Conservation (phyloP, 139 green algal genomes). For the Closterium sp. region DNA sequence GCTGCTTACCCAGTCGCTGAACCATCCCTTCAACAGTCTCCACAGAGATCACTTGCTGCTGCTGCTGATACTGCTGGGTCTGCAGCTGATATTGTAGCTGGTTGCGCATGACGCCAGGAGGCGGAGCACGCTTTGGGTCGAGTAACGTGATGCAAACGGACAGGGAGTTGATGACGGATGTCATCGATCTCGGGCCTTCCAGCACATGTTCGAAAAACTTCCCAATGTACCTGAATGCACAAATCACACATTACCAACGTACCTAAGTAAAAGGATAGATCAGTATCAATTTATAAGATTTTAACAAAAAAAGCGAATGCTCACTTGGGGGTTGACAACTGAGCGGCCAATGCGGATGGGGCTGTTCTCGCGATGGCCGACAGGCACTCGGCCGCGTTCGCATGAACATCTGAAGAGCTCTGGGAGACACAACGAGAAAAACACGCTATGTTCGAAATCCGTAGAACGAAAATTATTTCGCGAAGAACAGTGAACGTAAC, state of each 20-base stretch:
- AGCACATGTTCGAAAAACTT: slow-evolving; percentile 45
- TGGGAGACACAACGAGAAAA: neutral
- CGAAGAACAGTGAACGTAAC: neutral
- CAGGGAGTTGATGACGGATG: slow-evolving; percentile 44
- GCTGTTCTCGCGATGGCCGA: slow-evolving; percentile 51
- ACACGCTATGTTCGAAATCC: neutral
- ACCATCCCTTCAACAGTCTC: slow-evolving; percentile 54
- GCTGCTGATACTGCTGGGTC: neutral
- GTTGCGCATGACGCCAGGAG: neutral
- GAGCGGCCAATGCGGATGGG: slow-evolving; percentile 48
- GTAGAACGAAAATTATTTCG: neutral
- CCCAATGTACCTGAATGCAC: slow-evolving; percentile 13
- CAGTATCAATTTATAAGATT: neutral
- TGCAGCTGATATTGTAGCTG: neutral
- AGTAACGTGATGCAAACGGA: slow-evolving; percentile 50
- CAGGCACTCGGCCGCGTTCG: slow-evolving; percentile 56
- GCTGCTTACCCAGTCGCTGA: slow-evolving; percentile 47
- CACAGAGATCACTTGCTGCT: neutral
- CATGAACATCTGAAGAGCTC: slow-evolving; percentile 45
- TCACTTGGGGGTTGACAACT: slow-evolving; percentile 48
- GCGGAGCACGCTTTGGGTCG: slow-evolving; percentile 33
- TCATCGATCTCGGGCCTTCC: slow-evolving; percentile 10
- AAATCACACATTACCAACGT: neutral
- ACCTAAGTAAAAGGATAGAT: neutral
- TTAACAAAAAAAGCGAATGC: slow-evolving; percentile 5